These are phyloP conservation scores for Immersiporthe knoxdaviesiana DNA, from an alignment of 2,329 filamentous ascomycete genomes.

Conservation along the genomic window DNA sequence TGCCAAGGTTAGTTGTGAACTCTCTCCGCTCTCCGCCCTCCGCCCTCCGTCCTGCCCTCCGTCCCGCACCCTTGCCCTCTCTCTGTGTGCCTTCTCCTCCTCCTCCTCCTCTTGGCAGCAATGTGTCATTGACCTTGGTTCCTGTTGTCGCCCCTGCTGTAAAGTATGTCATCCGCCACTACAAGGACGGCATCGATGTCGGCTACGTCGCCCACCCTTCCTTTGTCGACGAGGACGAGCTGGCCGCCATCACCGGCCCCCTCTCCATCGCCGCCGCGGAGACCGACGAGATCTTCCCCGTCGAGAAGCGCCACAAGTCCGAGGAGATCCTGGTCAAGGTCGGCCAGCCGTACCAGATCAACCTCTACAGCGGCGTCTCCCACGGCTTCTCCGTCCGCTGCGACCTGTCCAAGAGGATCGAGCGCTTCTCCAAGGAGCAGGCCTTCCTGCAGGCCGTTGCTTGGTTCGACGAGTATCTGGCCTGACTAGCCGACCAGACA, in stretches of 20 bases:
- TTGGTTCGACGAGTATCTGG: slow-evolving; percentile 73
- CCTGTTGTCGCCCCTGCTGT: neutral
- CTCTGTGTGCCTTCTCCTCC: no score
- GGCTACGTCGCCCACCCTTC: slow-evolving; percentile 78
- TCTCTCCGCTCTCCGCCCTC: neutral
- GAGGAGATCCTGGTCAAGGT: slow-evolving; percentile 64
- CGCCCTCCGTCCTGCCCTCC: neutral
- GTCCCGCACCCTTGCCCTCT: no score
- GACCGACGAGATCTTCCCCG: slow-evolving; percentile 67
- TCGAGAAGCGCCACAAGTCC: slow-evolving; percentile 64
- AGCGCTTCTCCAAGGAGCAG: slow-evolving; percentile 77
- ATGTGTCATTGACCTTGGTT: neutral
- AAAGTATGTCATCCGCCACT: slow-evolving; percentile 71
- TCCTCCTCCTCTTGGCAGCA: neutral
- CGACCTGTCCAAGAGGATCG: slow-evolving; percentile 59
- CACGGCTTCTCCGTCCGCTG: slow-evolving; percentile 78
- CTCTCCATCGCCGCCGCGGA: slow-evolving; percentile 69
- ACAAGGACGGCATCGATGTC: slow-evolving; percentile 65
- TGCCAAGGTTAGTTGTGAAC: slow-evolving; percentile 59
- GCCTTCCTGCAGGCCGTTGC: slow-evolving; percentile 76
- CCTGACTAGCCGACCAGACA: slow-evolving; percentile 31
- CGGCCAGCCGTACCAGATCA: slow-evolving; percentile 73
- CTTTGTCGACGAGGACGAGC: slow-evolving; percentile 70
- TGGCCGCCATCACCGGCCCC: slow-evolving; percentile 67
- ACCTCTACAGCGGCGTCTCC: slow-evolving; percentile 68